Percentiles rank a stretch among this genome's conserved stretches.
Conservation (phyloP, 108 stramenopile species). For the Seminavis robusta region DNA sequence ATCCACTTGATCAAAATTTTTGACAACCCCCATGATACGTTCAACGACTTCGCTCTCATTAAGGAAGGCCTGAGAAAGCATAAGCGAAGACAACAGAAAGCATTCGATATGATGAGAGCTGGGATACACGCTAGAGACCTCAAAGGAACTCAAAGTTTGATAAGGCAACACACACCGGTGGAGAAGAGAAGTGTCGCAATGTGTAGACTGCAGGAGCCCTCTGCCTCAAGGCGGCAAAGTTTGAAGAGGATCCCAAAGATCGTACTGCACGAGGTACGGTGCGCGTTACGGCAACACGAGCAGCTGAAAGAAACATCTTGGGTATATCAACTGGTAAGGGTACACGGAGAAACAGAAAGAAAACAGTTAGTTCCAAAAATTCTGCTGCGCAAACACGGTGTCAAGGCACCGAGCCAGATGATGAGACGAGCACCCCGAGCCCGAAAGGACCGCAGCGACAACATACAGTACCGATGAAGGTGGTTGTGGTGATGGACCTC, state of each 20-base stretch:
- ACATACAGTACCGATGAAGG: too few relatives aligned
- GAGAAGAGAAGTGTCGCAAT: slow-evolving; percentile 9
- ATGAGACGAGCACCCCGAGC: too few relatives aligned
- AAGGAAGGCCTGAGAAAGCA: slow-evolving; percentile 83
- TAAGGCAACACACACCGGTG: slow-evolving; percentile 1
- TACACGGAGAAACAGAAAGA: too few relatives aligned
- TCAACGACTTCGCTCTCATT: slow-evolving; percentile 90
- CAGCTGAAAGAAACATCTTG: too few relatives aligned
- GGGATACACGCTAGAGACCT: background rate
- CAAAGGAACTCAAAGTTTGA: background rate
- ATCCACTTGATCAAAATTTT: slow-evolving; percentile 99
- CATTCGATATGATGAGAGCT: background rate
- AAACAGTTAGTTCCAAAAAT: too few relatives aligned
- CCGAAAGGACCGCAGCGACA: too few relatives aligned
- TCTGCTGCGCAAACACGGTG: too few relatives aligned
- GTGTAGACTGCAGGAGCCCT: background rate
- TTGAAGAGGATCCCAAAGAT: background rate
- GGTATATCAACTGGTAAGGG: too few relatives aligned
- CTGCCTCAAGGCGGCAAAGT: background rate
- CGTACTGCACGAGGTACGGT: slow-evolving; percentile 4
- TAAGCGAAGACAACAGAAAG: slow-evolving; percentile 31
- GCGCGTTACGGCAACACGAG: slow-evolving; percentile 1
- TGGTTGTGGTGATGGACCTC: too few relatives aligned
- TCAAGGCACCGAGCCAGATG: too few relatives aligned
- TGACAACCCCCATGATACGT: slow-evolving; percentile 93